A percentile compares a stretch with the other conserved stretches of the same genome.
Evolutionary conservation across 208 protist genomes (phyloP).

Genomic region (Leishmania mexicana): DNA sequence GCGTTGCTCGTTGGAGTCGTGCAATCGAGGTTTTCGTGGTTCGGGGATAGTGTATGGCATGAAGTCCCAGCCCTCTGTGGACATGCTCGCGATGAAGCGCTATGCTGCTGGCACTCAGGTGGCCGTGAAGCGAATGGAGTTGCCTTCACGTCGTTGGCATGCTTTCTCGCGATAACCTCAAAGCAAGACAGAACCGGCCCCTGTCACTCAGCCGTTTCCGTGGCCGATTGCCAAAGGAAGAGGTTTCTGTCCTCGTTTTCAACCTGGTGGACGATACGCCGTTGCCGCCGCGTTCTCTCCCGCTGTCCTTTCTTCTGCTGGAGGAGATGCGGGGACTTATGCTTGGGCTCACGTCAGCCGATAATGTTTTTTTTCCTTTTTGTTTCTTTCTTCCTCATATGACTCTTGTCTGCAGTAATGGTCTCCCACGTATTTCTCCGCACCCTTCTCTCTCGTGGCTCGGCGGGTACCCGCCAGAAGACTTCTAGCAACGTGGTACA

Average conservation of each 20-base stretch:
- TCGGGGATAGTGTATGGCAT: not conserved
- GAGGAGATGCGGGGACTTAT: not conserved
- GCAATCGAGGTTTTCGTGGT: not conserved
- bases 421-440: not conserved
- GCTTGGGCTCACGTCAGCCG: not conserved
- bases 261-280: not conserved
- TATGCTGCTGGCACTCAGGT: not conserved
- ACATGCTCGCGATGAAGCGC: not conserved
- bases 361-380: not conserved
- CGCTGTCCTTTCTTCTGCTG: not conserved
- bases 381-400: not conserved
- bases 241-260: not conserved
- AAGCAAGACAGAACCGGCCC: not conserved
- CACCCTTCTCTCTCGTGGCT: not conserved
- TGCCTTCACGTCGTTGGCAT: not conserved
- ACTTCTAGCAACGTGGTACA: not conserved
- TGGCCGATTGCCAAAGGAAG: not conserved
- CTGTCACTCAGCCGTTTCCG: not conserved
- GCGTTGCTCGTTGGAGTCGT: too few species aligned
- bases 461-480: not conserved
- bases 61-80: not conserved
- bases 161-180: not conserved
- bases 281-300: not conserved
- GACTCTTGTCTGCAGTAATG: not conserved
- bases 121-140: not conserved